These are phyloP conservation scores for Penicillium bovifimosum DNA, from an alignment of 495 filamentous ascomycete species.

Conservation along the genomic window DNA sequence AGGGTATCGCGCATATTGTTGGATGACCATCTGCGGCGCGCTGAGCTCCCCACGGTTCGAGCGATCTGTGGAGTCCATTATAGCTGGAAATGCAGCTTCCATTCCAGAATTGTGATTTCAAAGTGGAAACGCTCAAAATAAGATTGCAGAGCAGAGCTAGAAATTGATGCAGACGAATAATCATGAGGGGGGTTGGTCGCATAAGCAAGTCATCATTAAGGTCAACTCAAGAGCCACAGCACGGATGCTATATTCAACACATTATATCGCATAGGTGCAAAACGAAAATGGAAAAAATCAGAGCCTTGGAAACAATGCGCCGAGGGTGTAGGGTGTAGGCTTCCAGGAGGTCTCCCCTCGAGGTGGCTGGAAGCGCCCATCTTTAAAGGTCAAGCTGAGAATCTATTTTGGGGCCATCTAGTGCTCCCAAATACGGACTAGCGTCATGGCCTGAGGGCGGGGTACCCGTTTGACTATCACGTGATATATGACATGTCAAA, in stretches of 20 bases:
- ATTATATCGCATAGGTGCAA: not conserved
- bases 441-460: slow-evolving; percentile 30
- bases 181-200: slow-evolving; percentile 6
- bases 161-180: slow-evolving; percentile 4
- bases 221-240: not conserved
- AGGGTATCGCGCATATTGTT: slow-evolving; percentile 44
- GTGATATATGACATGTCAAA: not conserved
- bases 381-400: slow-evolving; percentile 19
- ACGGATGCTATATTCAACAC: slow-evolving; percentile 2
- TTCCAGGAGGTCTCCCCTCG: slow-evolving; percentile 22
- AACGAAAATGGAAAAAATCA: not conserved
- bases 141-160: not conserved
- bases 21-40: slow-evolving; percentile 33
- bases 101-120: slow-evolving; percentile 12
- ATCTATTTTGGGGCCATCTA: slow-evolving; percentile 23
- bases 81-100: slow-evolving; percentile 31
- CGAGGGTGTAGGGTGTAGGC: not conserved
- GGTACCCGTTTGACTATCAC: slow-evolving; percentile 17
- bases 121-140: slow-evolving; percentile 1
- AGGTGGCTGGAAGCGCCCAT: slow-evolving; percentile 29
- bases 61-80: slow-evolving; percentile 30
- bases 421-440: slow-evolving; percentile 9
- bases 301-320: slow-evolving; percentile 1
- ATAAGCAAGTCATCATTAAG: slow-evolving; percentile 8
- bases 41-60: slow-evolving; percentile 27